phyloP scores from a whole-genome alignment of 495 filamentous ascomycete genomes.

The Penicillium chermesinum region DNA sequence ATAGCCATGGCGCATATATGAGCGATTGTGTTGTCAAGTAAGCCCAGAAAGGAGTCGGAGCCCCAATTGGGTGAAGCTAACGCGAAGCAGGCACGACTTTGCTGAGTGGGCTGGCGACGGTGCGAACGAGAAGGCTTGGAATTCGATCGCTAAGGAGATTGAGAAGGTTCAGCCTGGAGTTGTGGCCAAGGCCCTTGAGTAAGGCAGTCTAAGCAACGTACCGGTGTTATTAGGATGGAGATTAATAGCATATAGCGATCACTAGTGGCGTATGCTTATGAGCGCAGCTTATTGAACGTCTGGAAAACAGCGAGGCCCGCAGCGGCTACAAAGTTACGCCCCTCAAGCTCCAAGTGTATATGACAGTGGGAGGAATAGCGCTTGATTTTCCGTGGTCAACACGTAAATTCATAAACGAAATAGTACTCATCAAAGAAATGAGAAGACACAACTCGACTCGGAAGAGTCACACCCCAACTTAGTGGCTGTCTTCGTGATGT shows the following conservation, averaged over 20 bases:
- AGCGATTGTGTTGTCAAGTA: slow-evolving; percentile 20
- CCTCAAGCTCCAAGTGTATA: not conserved
- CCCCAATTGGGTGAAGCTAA: too few relatives aligned
- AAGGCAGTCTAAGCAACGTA: not conserved
- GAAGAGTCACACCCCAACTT: slow-evolving; percentile 39
- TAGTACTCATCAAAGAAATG: slow-evolving; percentile 40
- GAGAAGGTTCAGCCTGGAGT: not conserved
- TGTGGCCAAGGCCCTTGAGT: not conserved
- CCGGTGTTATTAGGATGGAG: not conserved
- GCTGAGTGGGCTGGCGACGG: not conserved
- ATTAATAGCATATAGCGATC: too few relatives aligned
- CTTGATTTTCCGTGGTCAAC: not conserved
- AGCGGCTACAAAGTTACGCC: not conserved
- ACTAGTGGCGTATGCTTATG: too few relatives aligned
- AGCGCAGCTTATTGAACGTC: too few relatives aligned
- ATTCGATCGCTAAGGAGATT: not conserved
- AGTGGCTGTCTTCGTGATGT: slow-evolving; percentile 50
- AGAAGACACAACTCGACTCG: slow-evolving; percentile 39
- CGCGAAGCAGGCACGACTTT: not conserved
- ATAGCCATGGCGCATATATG: slow-evolving; percentile 48
- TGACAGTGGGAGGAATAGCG: not conserved
- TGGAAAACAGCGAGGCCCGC: too few relatives aligned
- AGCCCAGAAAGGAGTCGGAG: too few relatives aligned
- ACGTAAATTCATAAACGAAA: slow-evolving; percentile 10
- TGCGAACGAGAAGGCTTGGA: not conserved